Evolutionary conservation across 108 stramenopile genomes (phyloP), one percentile per base, ranked within the genome.

Genomic region (Tribonema minus): DNA sequence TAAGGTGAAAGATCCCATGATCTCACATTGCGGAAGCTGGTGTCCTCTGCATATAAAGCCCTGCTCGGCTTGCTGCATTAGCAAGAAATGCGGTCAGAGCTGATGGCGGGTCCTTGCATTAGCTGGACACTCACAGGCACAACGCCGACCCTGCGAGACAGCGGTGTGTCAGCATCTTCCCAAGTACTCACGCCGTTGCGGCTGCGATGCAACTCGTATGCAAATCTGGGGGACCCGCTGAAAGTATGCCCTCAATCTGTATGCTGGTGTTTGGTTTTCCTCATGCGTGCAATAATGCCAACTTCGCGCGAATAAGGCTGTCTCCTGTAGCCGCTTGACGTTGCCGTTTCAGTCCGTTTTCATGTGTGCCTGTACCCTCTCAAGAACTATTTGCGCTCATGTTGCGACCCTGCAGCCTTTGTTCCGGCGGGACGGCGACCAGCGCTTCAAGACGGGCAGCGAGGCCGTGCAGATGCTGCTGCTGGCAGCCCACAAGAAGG

Each of bases 401-500:
- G 23, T 20, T 54, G 12, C 12, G 12, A 54, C 12, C 12, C 23
- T 54, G 46, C 46, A 54, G 15, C 23, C 54, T 41, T 37, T 69
- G 1, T 69, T 58, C 29, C 54, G 68, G 6, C 54, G 68, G 61
- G 64, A 81, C 54, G 80, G 80, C 6, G 80, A 81, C 66, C 70
- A 61, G 58, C 80, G 71, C 64, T 81, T 81, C 65, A 59, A 64
- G 58, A 81, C 80, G n/a, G n/a, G n/a, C n/a, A n/a, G n/a, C n/a
- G n/a, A n/a, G n/a, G n/a, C n/a, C n/a, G n/a, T n/a, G n/a, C n/a
- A n/a, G n/a, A n/a, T n/a, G n/a, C n/a, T n/a, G n/a, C 64, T 75
- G 7, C 20, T 12, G 4, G 71, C 71, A 58, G 80, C 70, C 30
- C 82, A 86, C 27, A 91, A 95, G 29, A 91, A 95, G 26, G 96